phyloP scores from a whole-genome alignment of 768 basidiomycete genomes.

The Podaxis mareebaensis region DNA sequence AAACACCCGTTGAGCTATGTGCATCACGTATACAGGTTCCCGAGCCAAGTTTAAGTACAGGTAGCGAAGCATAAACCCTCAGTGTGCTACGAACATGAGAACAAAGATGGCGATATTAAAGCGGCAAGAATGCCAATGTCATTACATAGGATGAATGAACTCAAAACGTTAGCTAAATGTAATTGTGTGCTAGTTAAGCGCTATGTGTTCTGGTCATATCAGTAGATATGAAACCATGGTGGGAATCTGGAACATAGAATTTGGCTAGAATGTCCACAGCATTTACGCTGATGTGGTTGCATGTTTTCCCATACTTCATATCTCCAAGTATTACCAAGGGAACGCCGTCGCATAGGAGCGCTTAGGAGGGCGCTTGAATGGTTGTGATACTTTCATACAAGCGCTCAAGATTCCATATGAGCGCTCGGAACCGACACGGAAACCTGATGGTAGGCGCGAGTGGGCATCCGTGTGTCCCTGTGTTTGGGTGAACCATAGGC shows the following conservation, averaged over 20 bases:
- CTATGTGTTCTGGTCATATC: background rate
- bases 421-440: conserved; percentile 1
- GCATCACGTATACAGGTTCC: background rate
- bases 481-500: background rate
- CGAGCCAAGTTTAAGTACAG: background rate
- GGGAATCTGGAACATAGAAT: background rate
- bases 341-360: background rate
- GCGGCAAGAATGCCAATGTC: background rate
- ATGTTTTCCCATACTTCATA: background rate
- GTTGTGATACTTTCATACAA: background rate
- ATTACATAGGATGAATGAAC: background rate
- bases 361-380: background rate
- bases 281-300: background rate
- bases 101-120: background rate
- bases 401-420: background rate
- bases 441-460: background rate
- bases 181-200: background rate
- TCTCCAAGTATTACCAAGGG: background rate
- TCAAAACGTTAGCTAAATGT: background rate
- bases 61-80: background rate
- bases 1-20: background rate
- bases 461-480: background rate
- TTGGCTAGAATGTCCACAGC: background rate
- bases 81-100: background rate
- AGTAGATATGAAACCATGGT: background rate